Conservation (phyloP, 2,329 filamentous ascomycete genomes). For the Shiraia bambusicola region DNA sequence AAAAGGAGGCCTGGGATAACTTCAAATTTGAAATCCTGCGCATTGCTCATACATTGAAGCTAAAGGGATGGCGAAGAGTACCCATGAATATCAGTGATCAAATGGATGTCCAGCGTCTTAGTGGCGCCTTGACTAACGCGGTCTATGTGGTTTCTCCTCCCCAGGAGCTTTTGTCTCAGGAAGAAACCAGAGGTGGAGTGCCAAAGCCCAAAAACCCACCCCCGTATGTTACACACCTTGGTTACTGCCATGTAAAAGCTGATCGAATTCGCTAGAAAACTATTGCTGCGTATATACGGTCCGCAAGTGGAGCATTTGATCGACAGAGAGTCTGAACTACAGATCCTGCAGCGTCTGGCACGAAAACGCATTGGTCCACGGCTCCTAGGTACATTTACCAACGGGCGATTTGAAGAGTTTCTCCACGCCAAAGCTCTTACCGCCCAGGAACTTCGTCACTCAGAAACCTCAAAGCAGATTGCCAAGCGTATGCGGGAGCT, state of each 20-base stretch:
- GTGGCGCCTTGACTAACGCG: slow-evolving; percentile 92
- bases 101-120: slow-evolving; percentile 73
- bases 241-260: slow-evolving; percentile 3
- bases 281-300: slow-evolving; percentile 89
- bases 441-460: slow-evolving; percentile 71
- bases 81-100: slow-evolving; percentile 68
- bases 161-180: slow-evolving; percentile 53
- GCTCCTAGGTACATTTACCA: slow-evolving; percentile 86
- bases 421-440: slow-evolving; percentile 83
- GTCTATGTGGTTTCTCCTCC: slow-evolving; percentile 93
- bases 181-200: slow-evolving; percentile 42
- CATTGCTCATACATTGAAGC: slow-evolving; percentile 79
- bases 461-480: slow-evolving; percentile 86
- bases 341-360: slow-evolving; percentile 80
- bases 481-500: slow-evolving; percentile 97
- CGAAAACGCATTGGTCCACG: slow-evolving; percentile 92
- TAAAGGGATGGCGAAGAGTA: slow-evolving; percentile 90
- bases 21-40: slow-evolving; percentile 94
- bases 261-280: slow-evolving; percentile 56
- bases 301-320: slow-evolving; percentile 95
- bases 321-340: slow-evolving; percentile 85
- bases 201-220: slow-evolving; percentile 51
- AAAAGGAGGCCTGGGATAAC: slow-evolving; percentile 73
- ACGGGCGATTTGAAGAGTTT: slow-evolving; percentile 94
- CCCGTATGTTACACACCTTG: slow-evolving; percentile 47